Base-by-base conservation (phyloP, 108 stramenopile genomes). In the Fistulifera pelliculosa region DNA sequence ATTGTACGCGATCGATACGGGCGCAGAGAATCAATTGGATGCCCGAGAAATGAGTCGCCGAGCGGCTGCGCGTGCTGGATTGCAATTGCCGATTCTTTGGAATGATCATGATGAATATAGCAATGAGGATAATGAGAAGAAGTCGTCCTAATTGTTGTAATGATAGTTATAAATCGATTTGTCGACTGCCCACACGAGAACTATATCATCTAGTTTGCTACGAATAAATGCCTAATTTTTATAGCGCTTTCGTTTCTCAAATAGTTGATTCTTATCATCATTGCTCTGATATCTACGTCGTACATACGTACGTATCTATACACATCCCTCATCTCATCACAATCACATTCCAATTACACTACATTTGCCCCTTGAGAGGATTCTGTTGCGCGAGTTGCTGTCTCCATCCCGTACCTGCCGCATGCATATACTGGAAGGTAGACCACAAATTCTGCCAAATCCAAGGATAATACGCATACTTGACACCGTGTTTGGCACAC, bases 401-500 rank as follows among this genome's bases (percentile, higher is more conserved):
- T 18, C 44, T 18, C 85, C 85, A 91, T 19, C 85, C 92, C 22
- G 68, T 86, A 21, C 93, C 93, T 2, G 78, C 76, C 43, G 72
- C 62, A 58, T 90, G 79, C 68, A 90, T 80, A 62, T 94, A 90
- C 56, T 69, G 77, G 45, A 86, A 51, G 6, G 89, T 90, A 5
- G 85, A 81, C 21, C 58, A 41, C 52, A 94, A 62, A 66, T 94
- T 94, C 41, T 89, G 70, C 64, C 60, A 69, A 24, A 90, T 58
- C 80, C 79, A 89, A 8, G 89, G 87, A 60, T 91, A 95, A 54
- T 86, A 83, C 0, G 72, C 79, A 65, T 99, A 99, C 18, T 71
- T 69, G 12, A 97, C 96, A 16, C 79, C 83, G 56, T 93, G 90
- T 70, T 97, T 91, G 69, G 80, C 64, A 75, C 96, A 97, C 31